A percentile compares a stretch with the other conserved stretches of the same genome.
These are phyloP conservation scores for Zopfia rhizophila DNA, from an alignment of 2,329 filamentous ascomycete species.

Conservation along the genomic window DNA sequence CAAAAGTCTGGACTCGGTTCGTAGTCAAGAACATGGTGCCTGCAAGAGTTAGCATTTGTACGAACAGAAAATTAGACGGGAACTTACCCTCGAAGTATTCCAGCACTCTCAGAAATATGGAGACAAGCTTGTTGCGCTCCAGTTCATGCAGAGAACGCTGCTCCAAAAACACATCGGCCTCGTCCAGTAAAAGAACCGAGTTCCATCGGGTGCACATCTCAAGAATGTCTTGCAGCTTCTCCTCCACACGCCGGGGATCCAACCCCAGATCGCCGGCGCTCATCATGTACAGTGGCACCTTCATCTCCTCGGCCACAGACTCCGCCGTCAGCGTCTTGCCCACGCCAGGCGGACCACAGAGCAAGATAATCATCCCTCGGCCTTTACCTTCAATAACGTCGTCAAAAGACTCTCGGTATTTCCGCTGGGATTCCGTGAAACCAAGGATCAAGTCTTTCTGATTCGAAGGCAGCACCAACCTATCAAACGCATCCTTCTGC, in stretches of 20 bases:
- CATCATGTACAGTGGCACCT: conserved; percentile 62
- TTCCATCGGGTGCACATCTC: conserved; percentile 62
- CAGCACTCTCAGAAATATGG: conserved; percentile 49
- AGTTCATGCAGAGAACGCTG: conserved; percentile 37
- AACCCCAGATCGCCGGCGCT: conserved; percentile 62
- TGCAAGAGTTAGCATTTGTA: conserved; percentile 11
- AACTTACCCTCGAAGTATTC: conserved; percentile 54
- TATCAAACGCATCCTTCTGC: conserved; percentile 41
- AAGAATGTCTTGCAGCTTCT: conserved; percentile 57
- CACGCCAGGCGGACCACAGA: conserved; percentile 63
- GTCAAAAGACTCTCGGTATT: conserved; percentile 35
- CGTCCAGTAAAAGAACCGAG: conserved; percentile 62
- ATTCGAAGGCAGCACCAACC: conserved; percentile 39
- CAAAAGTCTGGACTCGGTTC: conserved; percentile 58
- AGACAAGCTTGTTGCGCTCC: conserved; percentile 40
- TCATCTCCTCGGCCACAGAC: conserved; percentile 61
- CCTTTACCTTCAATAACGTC: conserved; percentile 59
- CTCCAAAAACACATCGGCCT: conserved; percentile 55
- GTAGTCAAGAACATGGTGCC: conserved; percentile 46
- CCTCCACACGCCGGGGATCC: conserved; percentile 55
- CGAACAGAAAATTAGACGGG: background rate
- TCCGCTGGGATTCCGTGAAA: conserved; percentile 41
- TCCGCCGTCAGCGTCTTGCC: conserved; percentile 60
- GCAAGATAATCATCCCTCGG: conserved; percentile 62
- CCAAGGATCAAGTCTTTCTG: conserved; percentile 47